Conservation (phyloP, 2,329 filamentous ascomycete species). For the Elsinoe australis region DNA sequence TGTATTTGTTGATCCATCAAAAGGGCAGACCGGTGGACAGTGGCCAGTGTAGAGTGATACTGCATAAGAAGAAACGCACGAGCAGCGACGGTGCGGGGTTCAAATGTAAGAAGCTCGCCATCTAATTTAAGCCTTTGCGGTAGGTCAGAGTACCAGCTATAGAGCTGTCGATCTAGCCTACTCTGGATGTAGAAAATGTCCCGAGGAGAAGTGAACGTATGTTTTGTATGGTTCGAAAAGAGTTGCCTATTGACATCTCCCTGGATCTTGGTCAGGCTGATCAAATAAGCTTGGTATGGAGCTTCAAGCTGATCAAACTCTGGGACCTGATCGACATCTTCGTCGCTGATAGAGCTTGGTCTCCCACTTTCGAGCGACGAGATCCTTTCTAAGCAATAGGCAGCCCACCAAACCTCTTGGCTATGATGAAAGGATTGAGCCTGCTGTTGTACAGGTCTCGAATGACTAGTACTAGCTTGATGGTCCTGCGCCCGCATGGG, state of each 20-base stretch:
- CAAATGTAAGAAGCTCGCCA: not conserved
- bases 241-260: conserved; percentile 4
- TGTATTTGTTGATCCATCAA: not conserved
- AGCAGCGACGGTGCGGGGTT: not conserved
- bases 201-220: conserved; percentile 3
- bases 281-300: not conserved
- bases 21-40: not conserved
- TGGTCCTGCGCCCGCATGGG: too few relatives aligned
- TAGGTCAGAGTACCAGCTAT: not conserved
- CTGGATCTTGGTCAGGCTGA: conserved; percentile 10
- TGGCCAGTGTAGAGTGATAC: not conserved
- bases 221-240: not conserved
- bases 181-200: conserved; percentile 7
- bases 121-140: not conserved
- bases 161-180: conserved; percentile 4
- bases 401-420: conserved; percentile 2
- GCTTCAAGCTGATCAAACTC: not conserved
- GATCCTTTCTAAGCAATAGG: conserved; percentile 7
- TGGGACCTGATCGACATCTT: conserved; percentile 6
- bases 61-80: not conserved
- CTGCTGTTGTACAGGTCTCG: too few relatives aligned
- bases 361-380: conserved; percentile 1
- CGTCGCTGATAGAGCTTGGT: conserved; percentile 5
- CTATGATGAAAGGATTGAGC: not conserved
- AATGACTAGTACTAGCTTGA: too few relatives aligned